A percentile compares a stretch with the other conserved stretches of the same genome.
Evolutionary conservation across 768 basidiomycete genomes (phyloP).

Genomic region (Coprinopsis cinerea): DNA sequence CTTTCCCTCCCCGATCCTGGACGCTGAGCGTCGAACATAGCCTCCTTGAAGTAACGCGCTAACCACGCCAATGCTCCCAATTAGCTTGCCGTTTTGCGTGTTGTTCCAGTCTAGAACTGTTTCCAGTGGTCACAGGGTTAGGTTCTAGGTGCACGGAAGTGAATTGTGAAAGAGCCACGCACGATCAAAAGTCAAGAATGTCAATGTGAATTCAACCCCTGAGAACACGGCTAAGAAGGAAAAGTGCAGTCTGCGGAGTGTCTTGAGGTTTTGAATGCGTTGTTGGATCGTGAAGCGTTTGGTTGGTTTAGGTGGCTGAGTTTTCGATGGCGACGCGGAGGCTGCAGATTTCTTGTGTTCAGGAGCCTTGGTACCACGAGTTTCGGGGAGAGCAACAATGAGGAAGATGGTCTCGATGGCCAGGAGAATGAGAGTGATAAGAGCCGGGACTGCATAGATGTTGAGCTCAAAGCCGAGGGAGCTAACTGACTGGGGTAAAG

Average conservation of each 20-base stretch:
- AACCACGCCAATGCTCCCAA: constrained; percentile 84
- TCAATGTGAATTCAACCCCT: constrained; percentile 94
- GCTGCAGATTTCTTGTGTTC: constrained; percentile 10
- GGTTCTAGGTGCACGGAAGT: neutral
- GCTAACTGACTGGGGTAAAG: constrained; percentile 55
- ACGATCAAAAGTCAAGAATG: constrained; percentile 90
- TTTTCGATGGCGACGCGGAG: constrained; percentile 19
- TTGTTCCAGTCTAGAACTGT: constrained; percentile 87
- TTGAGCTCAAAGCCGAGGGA: constrained; percentile 66
- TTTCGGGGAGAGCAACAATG: constrained; percentile 75
- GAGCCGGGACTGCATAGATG: constrained; percentile 86
- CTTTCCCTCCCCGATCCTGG: constrained; percentile 69
- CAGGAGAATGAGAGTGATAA: constrained; percentile 74
- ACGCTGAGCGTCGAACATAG: constrained; percentile 80
- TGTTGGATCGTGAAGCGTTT: constrained; percentile 33
- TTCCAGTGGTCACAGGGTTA: neutral
- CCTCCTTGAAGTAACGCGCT: constrained; percentile 90
- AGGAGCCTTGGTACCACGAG: constrained; percentile 34
- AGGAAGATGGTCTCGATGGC: constrained; percentile 78
- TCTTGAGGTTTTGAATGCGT: constrained; percentile 51
- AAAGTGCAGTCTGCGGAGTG: constrained; percentile 69
- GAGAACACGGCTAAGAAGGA: constrained; percentile 88
- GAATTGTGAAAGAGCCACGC: constrained; percentile 24
- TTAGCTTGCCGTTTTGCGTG: constrained; percentile 79
- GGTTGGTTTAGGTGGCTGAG: constrained; percentile 23